phyloP scores from a whole-genome alignment of 805 yeast species.

The Barnettozyma sp. region DNA sequence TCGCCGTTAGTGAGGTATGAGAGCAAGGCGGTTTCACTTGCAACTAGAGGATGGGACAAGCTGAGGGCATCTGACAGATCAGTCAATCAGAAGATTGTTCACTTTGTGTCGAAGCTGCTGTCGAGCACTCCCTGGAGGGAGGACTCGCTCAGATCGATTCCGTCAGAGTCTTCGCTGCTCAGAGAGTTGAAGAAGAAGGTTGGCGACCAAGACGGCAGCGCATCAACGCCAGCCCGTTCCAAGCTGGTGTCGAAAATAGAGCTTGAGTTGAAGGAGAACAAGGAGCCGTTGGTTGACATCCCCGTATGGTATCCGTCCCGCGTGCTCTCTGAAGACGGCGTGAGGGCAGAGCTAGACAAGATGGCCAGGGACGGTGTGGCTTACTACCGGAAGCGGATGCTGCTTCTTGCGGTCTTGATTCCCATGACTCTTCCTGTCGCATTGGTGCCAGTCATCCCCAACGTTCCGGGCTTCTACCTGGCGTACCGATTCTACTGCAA shows the following conservation, averaged over 20 bases:
- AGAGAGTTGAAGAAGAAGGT: slow-evolving; percentile 24
- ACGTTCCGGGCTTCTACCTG: slow-evolving; percentile 85
- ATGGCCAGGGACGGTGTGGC: slow-evolving; percentile 39
- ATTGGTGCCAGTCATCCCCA: slow-evolving; percentile 79
- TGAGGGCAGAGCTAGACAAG: slow-evolving; percentile 33
- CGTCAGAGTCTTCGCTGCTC: slow-evolving; percentile 55
- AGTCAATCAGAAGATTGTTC: slow-evolving; percentile 55
- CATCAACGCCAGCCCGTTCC: slow-evolving; percentile 13
- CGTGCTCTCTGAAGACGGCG: slow-evolving; percentile 25
- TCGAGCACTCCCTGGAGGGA: slow-evolving; percentile 76
- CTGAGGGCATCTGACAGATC: slow-evolving; percentile 47
- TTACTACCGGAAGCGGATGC: slow-evolving; percentile 50
- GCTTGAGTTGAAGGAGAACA: slow-evolving; percentile 14
- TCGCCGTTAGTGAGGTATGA: slow-evolving; percentile 36
- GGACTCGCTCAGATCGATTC: slow-evolving; percentile 65
- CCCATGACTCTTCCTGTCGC: slow-evolving; percentile 81
- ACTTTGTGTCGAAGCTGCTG: slow-evolving; percentile 44
- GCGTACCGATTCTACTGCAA: slow-evolving; percentile 81
- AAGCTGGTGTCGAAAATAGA: slow-evolving; percentile 8
- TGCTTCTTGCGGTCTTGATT: slow-evolving; percentile 48
- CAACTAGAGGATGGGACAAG: slow-evolving; percentile 54
- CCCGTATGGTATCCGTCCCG: slow-evolving; percentile 46
- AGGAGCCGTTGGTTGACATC: slow-evolving; percentile 28
- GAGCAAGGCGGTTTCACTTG: slow-evolving; percentile 40
- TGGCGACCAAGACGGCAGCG: slow-evolving; percentile 12